Percentiles rank a stretch among this genome's conserved stretches.
phyloP scores from a whole-genome alignment of 1,139 yeast genomes.

The Sugiyamaella xylanicola region DNA sequence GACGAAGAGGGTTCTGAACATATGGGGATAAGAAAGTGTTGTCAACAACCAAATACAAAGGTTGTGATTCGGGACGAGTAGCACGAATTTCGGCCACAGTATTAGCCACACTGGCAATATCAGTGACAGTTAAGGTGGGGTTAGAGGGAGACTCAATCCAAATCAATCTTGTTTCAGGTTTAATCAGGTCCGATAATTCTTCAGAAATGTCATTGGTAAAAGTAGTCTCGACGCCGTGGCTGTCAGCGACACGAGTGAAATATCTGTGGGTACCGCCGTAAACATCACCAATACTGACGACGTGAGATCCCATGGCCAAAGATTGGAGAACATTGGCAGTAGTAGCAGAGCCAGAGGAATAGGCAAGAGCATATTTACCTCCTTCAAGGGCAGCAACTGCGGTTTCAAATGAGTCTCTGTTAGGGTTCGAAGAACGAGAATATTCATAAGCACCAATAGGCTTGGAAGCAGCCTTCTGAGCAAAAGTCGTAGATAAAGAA shows the following conservation, averaged over 20 bases:
- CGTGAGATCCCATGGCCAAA: constrained; percentile 71
- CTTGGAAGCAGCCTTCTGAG: constrained; percentile 72
- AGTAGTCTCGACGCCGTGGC: constrained; percentile 72
- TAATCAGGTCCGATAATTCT: constrained; percentile 60
- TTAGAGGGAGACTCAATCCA: constrained; percentile 92
- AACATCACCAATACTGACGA: constrained; percentile 82
- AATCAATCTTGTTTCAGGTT: constrained; percentile 66
- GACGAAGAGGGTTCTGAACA: constrained; percentile 77
- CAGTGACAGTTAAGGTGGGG: constrained; percentile 80
- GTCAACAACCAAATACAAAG: constrained; percentile 74
- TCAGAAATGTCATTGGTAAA: constrained; percentile 66
- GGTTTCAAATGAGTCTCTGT: constrained; percentile 77
- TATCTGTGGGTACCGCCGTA: constrained; percentile 94
- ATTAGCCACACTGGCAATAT: constrained; percentile 61
- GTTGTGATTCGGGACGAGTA: constrained; percentile 44
- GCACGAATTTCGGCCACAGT: constrained; percentile 53
- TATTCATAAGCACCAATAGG: constrained; percentile 84
- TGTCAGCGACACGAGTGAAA: constrained; percentile 80
- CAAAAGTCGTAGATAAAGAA: constrained; percentile 83
- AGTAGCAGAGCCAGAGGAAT: constrained; percentile 84
- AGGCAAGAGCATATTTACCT: constrained; percentile 77
- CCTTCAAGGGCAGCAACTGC: constrained; percentile 81
- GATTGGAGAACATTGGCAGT: constrained; percentile 79
- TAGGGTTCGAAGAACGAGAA: constrained; percentile 86
- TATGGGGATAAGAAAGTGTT: constrained; percentile 95